Evolutionary conservation across 495 filamentous ascomycete species (phyloP).

Genomic region (Trichoderma parareesei): DNA sequence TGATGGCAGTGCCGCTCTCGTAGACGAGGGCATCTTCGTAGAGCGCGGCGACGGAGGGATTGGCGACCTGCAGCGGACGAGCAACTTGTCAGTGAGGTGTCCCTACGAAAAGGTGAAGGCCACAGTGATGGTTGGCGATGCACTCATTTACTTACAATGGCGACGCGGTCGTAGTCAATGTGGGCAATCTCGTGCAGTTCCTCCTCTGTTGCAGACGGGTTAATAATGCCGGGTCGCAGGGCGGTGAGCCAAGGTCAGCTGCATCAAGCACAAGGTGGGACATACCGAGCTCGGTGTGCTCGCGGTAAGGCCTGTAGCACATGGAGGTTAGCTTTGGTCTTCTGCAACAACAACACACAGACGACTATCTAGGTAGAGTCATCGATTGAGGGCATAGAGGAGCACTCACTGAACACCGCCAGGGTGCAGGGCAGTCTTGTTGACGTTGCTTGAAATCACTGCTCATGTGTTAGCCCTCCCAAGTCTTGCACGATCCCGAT

Average conservation of each 20-base stretch:
- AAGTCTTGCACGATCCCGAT: not conserved
- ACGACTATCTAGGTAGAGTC: no score
- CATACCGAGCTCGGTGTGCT: slow-evolving; percentile 82
- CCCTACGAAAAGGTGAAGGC: slow-evolving; percentile 12
- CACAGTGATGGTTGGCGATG: no score
- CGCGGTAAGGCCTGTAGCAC: slow-evolving; percentile 52
- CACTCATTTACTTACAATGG: slow-evolving; percentile 60
- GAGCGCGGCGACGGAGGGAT: slow-evolving; percentile 80
- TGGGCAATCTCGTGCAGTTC: slow-evolving; percentile 96
- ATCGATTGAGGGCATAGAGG: no score
- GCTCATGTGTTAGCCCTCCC: slow-evolving; percentile 23
- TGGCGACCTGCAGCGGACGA: slow-evolving; percentile 57
- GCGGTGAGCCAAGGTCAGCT: slow-evolving; percentile 7
- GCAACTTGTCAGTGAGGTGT: slow-evolving; percentile 13
- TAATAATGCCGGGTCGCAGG: not conserved
- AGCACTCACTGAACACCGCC: slow-evolving; percentile 78
- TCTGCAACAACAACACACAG: slow-evolving; percentile 11
- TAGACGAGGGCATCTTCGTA: slow-evolving; percentile 99
- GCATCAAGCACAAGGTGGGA: not conserved
- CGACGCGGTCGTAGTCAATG: slow-evolving; percentile 98
- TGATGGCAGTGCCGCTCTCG: slow-evolving; percentile 95
- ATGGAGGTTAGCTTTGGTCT: slow-evolving; percentile 25
- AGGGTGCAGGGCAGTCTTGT: slow-evolving; percentile 83
- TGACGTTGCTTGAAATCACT: slow-evolving; percentile 68
- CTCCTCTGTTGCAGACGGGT: slow-evolving; percentile 52